Evolutionary conservation across 345 rosid genomes (phyloP).

Genomic region (Populus alba): DNA sequence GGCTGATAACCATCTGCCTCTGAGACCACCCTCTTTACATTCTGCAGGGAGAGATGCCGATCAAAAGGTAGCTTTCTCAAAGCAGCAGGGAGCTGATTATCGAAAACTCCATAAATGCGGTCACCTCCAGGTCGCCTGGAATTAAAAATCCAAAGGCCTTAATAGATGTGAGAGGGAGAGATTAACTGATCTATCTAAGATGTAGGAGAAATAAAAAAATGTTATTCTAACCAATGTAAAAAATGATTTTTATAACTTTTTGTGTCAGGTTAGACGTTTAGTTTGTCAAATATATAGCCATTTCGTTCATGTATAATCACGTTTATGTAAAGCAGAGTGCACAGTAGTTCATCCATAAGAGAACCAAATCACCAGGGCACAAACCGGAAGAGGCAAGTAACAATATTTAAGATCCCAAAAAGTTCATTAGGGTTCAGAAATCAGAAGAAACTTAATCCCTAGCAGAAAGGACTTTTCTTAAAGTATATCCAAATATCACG

Average conservation of each 20-base stretch:
- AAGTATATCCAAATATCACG: not conserved
- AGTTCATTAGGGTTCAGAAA: not conserved
- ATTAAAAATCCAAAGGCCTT: not conserved
- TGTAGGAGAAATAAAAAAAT: not conserved
- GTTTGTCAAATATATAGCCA: not conserved
- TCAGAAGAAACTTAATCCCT: not conserved
- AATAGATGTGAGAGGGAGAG: not conserved
- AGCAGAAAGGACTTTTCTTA: not conserved
- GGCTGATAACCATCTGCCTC: slow-evolving; percentile 48
- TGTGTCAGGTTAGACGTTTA: not conserved
- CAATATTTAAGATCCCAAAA: not conserved
- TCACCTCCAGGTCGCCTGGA: slow-evolving; percentile 42
- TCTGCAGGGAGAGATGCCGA: slow-evolving; percentile 36
- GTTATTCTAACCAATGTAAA: not conserved
- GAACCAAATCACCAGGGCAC: not conserved
- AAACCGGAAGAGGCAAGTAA: not conserved
- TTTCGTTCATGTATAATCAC: too few relatives aligned
- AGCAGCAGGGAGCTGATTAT: slow-evolving; percentile 47
- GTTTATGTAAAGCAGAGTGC: not conserved
- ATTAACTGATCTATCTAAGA: not conserved
- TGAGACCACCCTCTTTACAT: slow-evolving; percentile 37
- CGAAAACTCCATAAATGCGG: slow-evolving; percentile 43
- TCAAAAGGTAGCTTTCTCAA: slow-evolving; percentile 45
- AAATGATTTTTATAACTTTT: not conserved
- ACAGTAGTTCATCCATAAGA: not conserved